These are phyloP conservation scores for Pyrenophora seminiperda DNA, from an alignment of 2,329 filamentous ascomycete species.

Conservation along the genomic window DNA sequence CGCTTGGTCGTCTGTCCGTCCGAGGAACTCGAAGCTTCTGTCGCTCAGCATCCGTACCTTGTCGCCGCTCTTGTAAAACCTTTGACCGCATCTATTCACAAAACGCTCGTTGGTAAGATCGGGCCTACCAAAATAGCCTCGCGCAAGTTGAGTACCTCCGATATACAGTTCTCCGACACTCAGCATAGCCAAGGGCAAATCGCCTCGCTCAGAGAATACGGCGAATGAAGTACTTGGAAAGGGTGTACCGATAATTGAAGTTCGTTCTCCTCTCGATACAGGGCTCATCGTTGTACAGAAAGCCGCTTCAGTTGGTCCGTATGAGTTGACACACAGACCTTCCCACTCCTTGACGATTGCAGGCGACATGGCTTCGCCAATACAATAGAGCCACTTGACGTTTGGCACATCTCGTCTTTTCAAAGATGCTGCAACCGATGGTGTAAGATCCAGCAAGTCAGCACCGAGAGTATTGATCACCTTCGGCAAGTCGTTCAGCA, in stretches of 20 bases:
- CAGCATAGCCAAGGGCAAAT: constrained; percentile 45
- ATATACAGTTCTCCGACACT: constrained; percentile 54
- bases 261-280: constrained; percentile 34
- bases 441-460: constrained; percentile 51
- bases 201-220: constrained; percentile 39
- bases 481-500: constrained; percentile 47
- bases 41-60: constrained; percentile 46
- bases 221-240: constrained; percentile 50
- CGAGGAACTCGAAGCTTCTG: constrained; percentile 49
- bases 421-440: constrained; percentile 49
- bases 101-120: constrained; percentile 42
- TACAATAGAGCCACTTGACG: constrained; percentile 53
- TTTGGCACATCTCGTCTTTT: constrained; percentile 38
- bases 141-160: constrained; percentile 53
- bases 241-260: constrained; percentile 51
- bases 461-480: constrained; percentile 44
- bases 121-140: constrained; percentile 50
- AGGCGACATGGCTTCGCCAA: constrained; percentile 52
- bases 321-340: constrained; percentile 52
- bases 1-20: constrained; percentile 48
- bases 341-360: constrained; percentile 48
- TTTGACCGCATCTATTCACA: constrained; percentile 34
- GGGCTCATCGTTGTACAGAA: constrained; percentile 54
- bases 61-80: constrained; percentile 48
- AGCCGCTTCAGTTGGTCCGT: constrained; percentile 52